phyloP scores from a whole-genome alignment of 208 protist species.

The Wallacemonas sp. region DNA sequence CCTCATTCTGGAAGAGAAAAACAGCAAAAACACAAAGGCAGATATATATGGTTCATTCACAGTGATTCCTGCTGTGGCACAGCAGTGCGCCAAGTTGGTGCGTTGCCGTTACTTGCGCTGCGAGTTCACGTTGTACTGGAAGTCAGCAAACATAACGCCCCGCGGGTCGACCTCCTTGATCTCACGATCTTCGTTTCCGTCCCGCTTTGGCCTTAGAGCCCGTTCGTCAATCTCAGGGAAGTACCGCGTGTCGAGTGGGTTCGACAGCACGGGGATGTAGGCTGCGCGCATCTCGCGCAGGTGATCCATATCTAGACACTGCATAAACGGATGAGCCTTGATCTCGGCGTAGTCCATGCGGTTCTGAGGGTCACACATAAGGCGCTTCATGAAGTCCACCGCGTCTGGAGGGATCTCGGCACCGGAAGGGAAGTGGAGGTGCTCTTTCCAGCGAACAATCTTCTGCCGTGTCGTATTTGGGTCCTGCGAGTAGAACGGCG shows the following conservation, averaged over 20 bases:
- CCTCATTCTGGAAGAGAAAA: too few species aligned
- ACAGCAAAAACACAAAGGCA: background rate
- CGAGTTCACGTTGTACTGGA: constrained; percentile 67
- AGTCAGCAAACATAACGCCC: constrained; percentile 88
- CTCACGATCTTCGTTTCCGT: constrained; percentile 32
- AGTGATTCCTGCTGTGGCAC: background rate
- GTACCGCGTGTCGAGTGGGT: constrained; percentile 84
- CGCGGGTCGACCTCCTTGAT: constrained; percentile 80
- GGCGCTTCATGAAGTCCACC: constrained; percentile 90
- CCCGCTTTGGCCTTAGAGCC: constrained; percentile 16
- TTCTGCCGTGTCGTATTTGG: constrained; percentile 92
- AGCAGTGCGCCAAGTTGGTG: background rate
- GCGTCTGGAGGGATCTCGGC: constrained; percentile 80
- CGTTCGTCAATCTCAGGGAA: constrained; percentile 82
- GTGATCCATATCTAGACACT: constrained; percentile 58
- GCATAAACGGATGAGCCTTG: constrained; percentile 81
- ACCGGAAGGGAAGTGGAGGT: constrained; percentile 87
- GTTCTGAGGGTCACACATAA: constrained; percentile 85
- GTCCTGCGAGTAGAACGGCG: constrained; percentile 95
- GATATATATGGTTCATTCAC: background rate
- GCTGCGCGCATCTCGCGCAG: constrained; percentile 57
- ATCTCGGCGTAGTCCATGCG: constrained; percentile 81
- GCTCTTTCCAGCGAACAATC: constrained; percentile 93
- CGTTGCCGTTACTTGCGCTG: constrained; percentile 5
- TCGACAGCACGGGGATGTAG: constrained; percentile 68